Evolutionary conservation across 2,329 filamentous ascomycete genomes (phyloP).

Genomic region (Stromatinia cepivora): DNA sequence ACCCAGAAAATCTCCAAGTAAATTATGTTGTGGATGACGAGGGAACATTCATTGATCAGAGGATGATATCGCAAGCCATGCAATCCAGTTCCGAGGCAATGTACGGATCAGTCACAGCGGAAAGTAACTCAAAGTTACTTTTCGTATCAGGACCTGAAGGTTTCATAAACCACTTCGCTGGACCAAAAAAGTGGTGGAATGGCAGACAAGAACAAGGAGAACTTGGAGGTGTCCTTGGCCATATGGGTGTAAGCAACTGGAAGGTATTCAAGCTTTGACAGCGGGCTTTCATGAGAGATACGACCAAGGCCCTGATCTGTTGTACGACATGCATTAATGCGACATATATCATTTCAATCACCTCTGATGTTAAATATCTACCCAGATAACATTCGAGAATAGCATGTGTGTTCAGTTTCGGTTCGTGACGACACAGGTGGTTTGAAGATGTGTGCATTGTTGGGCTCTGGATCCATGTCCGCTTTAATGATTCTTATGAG

Average conservation of each 20-base stretch:
- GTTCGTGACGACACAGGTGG: not conserved
- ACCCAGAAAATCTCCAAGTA: constrained; percentile 60
- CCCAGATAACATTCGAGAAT: not conserved
- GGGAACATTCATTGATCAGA: constrained; percentile 60
- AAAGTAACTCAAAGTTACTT: constrained; percentile 52
- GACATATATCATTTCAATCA: not conserved
- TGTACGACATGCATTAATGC: not conserved
- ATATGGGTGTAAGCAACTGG: constrained; percentile 49
- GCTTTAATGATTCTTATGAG: not conserved
- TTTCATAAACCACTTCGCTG: constrained; percentile 17
- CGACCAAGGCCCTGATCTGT: not conserved
- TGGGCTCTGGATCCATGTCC: not conserved
- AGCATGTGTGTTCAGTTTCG: not conserved
- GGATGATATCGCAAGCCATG: constrained; percentile 47
- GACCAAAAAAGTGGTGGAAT: constrained; percentile 10
- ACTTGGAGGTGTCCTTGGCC: constrained; percentile 66
- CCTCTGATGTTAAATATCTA: not conserved
- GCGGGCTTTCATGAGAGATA: no score
- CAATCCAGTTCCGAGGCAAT: not conserved
- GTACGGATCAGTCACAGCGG: no score
- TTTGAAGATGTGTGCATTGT: not conserved
- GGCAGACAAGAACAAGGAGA: constrained; percentile 75
- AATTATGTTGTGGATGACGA: constrained; percentile 85
- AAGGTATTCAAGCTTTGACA: constrained; percentile 42
- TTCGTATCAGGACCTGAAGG: constrained; percentile 28